phyloP scores from a whole-genome alignment of 768 basidiomycete species.

The Calocybe gangraenosa region DNA sequence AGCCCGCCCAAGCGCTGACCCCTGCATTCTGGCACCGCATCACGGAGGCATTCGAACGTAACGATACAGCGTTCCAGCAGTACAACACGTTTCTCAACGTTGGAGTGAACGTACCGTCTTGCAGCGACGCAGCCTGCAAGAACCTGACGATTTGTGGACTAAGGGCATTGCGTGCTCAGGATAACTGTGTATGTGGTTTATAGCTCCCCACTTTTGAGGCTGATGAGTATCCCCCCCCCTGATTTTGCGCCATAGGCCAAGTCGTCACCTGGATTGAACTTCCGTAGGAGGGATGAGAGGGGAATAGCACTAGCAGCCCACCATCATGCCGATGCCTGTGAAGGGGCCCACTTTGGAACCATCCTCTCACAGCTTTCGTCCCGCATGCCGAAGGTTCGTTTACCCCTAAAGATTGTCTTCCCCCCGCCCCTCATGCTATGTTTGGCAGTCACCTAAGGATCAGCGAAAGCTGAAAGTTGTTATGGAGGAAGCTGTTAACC shows the following conservation, averaged over 20 bases:
- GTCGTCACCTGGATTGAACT: slow-evolving; percentile 10
- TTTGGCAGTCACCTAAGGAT: too few relatives aligned
- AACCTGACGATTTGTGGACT: slow-evolving; percentile 38
- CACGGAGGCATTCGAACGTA: slow-evolving; percentile 46
- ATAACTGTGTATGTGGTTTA: slow-evolving; percentile 42
- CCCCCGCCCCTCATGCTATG: too few relatives aligned
- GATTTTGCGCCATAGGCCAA: not conserved
- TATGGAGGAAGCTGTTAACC: too few relatives aligned
- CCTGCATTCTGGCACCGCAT: slow-evolving; percentile 60
- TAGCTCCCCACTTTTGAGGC: not conserved
- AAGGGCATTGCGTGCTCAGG: slow-evolving; percentile 35
- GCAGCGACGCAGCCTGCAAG: slow-evolving; percentile 33
- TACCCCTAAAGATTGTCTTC: too few relatives aligned
- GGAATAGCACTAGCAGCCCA: not conserved
- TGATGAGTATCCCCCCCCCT: too few relatives aligned
- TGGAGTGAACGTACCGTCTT: slow-evolving; percentile 30
- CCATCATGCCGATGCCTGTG: slow-evolving; percentile 2
- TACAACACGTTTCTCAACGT: slow-evolving; percentile 42
- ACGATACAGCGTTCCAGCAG: slow-evolving; percentile 40
- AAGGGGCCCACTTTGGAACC: slow-evolving; percentile 7
- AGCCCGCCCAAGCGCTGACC: slow-evolving; percentile 33
- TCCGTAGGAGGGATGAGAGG: slow-evolving; percentile 6
- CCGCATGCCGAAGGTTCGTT: slow-evolving; percentile 4
- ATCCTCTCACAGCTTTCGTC: slow-evolving; percentile 7
- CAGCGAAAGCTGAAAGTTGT: too few relatives aligned